These are phyloP conservation scores for Kwoniella pini DNA, from an alignment of 768 basidiomycete species.

Conservation along the genomic window DNA sequence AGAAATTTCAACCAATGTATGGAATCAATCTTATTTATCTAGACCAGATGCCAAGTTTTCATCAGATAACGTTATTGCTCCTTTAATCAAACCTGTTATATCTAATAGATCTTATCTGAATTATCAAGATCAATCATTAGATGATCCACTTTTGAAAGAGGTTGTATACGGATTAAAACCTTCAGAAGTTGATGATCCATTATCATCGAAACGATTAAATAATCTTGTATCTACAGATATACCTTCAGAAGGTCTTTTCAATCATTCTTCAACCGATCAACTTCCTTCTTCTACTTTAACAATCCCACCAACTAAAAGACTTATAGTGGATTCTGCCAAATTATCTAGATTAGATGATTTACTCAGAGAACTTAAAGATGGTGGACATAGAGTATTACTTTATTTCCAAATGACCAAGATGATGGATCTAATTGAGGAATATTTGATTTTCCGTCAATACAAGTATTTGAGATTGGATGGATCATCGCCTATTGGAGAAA, in stretches of 20 bases:
- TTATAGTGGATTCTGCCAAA: slow-evolving; percentile 96
- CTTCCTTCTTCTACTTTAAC: slow-evolving; percentile 80
- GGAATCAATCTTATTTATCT: slow-evolving; percentile 78
- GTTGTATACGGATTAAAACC: slow-evolving; percentile 82
- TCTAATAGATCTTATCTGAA: slow-evolving; percentile 78
- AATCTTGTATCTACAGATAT: slow-evolving; percentile 63
- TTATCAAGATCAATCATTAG: slow-evolving; percentile 61
- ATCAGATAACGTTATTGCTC: slow-evolving; percentile 80
- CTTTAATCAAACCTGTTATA: slow-evolving; percentile 72
- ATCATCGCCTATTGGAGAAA: slow-evolving; percentile 89
- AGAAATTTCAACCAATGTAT: slow-evolving; percentile 65
- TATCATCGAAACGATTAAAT: slow-evolving; percentile 59
- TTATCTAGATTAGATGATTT: slow-evolving; percentile 83
- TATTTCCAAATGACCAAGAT: slow-evolving; percentile 99
- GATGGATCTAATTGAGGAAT: slow-evolving; percentile 99
- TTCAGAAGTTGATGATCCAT: slow-evolving; percentile 63
- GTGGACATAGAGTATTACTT: slow-evolving; percentile 88
- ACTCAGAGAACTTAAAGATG: slow-evolving; percentile 87
- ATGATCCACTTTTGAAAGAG: slow-evolving; percentile 72
- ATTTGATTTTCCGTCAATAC: slow-evolving; percentile 93
- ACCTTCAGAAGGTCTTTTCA: slow-evolving; percentile 68
- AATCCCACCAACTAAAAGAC: slow-evolving; percentile 89
- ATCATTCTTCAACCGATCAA: slow-evolving; percentile 68
- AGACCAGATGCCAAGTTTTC: slow-evolving; percentile 79
- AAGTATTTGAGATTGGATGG: slow-evolving; percentile 92